Conservation (phyloP, 73 alveolate species). For the Stentor coeruleus region DNA sequence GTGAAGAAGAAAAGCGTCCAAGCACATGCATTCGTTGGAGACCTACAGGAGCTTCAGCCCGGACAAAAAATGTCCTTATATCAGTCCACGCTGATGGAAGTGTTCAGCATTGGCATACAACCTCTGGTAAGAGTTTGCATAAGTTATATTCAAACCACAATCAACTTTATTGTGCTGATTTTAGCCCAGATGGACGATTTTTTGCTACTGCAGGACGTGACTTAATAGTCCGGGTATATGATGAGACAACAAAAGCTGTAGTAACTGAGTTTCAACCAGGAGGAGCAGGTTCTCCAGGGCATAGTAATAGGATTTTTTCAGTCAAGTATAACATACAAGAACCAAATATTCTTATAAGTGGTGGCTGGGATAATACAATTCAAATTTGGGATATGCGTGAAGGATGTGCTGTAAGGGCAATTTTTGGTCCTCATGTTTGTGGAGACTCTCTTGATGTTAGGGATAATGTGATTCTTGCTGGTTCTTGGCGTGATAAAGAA, state of each 20-base stretch:
- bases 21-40: constrained; percentile 80
- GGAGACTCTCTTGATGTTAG: constrained; percentile 68
- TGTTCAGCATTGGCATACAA: constrained; percentile 91
- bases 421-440: constrained; percentile 70
- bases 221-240: constrained; percentile 49
- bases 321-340: constrained; percentile 50
- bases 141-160: constrained; percentile 83
- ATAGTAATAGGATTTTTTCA: constrained; percentile 73
- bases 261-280: constrained; percentile 47
- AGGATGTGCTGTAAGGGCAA: constrained; percentile 38
- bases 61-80: constrained; percentile 79
- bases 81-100: constrained; percentile 93
- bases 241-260: constrained; percentile 47
- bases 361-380: constrained; percentile 80
- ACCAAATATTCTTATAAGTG: constrained; percentile 56
- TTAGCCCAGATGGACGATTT: constrained; percentile 84
- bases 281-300: constrained; percentile 61
- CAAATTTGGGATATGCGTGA: constrained; percentile 63
- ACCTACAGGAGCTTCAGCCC: constrained; percentile 73
- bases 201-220: constrained; percentile 56
- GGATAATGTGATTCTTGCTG: constrained; percentile 54
- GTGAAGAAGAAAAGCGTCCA: constrained; percentile 48
- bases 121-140: constrained; percentile 90
- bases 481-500: constrained; percentile 51
- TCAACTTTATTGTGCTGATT: constrained; percentile 90